A percentile compares a stretch with the other conserved stretches of the same genome.
phyloP scores from a whole-genome alignment of 1,139 yeast genomes.

The Saccharomyces hybrid region DNA sequence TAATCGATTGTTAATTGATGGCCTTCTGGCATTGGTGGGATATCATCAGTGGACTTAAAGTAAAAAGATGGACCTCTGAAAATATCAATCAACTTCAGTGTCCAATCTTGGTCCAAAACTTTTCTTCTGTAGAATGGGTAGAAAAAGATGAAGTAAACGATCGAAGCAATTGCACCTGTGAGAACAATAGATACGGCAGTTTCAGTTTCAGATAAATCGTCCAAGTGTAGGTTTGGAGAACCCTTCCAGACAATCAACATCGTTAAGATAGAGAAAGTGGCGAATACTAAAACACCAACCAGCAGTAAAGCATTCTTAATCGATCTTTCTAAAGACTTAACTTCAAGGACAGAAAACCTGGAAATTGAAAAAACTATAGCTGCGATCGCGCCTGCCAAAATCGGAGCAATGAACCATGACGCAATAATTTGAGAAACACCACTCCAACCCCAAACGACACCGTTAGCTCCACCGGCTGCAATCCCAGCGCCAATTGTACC shows the following conservation, averaged over 20 bases:
- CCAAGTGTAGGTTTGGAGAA: conserved; percentile 55
- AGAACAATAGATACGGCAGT: conserved; percentile 53
- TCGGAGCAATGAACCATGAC: conserved; percentile 78
- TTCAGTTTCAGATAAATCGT: conserved; percentile 43
- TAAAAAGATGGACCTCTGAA: conserved; percentile 50
- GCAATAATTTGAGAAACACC: conserved; percentile 71
- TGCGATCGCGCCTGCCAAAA: conserved; percentile 58
- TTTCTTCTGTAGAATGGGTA: conserved; percentile 59
- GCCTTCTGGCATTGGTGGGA: conserved; percentile 63
- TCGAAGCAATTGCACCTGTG: conserved; percentile 50
- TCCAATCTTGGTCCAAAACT: conserved; percentile 59
- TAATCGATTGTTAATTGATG: conserved; percentile 50
- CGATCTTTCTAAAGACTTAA: conserved; percentile 37
- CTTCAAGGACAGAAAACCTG: conserved; percentile 54
- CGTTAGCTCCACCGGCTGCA: conserved; percentile 50
- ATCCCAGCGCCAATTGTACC: conserved; percentile 69
- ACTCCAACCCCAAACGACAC: conserved; percentile 67
- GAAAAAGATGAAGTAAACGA: conserved; percentile 46
- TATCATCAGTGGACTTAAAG: conserved; percentile 48
- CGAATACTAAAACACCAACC: conserved; percentile 55
- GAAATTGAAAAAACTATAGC: conserved; percentile 50
- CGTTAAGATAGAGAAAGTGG: conserved; percentile 56
- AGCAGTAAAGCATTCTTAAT: conserved; percentile 43
- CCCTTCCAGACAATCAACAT: conserved; percentile 63
- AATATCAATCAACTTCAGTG: conserved; percentile 50